Base-by-base conservation (phyloP, 176 grass and related monocot genomes). In the Pontederia crassipes region DNA sequence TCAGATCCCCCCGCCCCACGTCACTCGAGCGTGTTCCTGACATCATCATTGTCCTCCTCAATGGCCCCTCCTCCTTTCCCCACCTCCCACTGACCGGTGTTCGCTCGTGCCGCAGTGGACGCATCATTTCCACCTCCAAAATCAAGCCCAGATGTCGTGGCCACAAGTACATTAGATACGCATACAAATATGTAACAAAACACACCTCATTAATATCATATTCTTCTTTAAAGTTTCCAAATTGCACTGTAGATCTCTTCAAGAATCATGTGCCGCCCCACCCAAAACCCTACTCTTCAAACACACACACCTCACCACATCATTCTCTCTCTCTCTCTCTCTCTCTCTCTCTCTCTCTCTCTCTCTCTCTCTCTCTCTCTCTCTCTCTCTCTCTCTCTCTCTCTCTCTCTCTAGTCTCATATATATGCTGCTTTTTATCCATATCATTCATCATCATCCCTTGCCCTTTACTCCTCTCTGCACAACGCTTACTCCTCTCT, bases 21-120 rank as follows among this genome's bases (percentile, higher is more conserved):
- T 65, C 62, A 65, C 62, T 17, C 47, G 46, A 17, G 62, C 62
- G 62, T 65, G 62, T 17, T 2, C 9, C 18, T 65, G 62, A 65
- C 62, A 50, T 65, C 62, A 65, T 65, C 62, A 65, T 50, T 49
- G 7, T 5, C 0, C 46, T 26, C 27, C 18, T 50, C 62, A 40
- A 40, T 40, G 32, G 6, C 32, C 32, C 32, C 32, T 48, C 46
- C 27, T 14, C 46, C 17, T 9, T 8, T 0, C 54, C 6, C 57
- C 24, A 50, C 45, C 14, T 17, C 9, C 29, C 32, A 48, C 11
- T 65, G 47, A 48, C 46, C 49, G 17, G 46, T 27, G 60, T 8
- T 47, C 27, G 47, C 32, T 45, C 12, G 60, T 63, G 60, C 17
- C 27, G 62, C 47, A 48, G 62, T 65, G 62, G 62, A 65, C 1